phyloP scores from a whole-genome alignment of 805 yeast genomes.

The Pichia eremophila region DNA sequence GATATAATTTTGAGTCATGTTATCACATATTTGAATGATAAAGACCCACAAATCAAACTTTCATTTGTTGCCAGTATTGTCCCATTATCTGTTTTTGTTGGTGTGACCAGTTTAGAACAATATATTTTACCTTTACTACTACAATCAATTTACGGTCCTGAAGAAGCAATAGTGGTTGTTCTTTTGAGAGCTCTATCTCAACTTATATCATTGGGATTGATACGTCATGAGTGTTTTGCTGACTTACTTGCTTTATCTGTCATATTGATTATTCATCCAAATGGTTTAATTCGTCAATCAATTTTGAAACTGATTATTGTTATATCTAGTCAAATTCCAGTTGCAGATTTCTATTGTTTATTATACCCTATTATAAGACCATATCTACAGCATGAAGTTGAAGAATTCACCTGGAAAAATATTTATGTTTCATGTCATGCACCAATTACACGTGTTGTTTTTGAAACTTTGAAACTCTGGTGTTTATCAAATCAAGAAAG shows the following conservation, averaged over 20 bases:
- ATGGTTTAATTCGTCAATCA: constrained; percentile 72
- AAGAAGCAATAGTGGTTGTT: constrained; percentile 67
- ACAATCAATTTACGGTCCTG: constrained; percentile 77
- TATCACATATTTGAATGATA: constrained; percentile 84
- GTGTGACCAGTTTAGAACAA: constrained; percentile 74
- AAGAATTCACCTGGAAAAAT: constrained; percentile 55
- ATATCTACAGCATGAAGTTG: constrained; percentile 67
- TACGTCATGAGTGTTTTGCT: constrained; percentile 42
- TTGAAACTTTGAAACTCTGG: constrained; percentile 62
- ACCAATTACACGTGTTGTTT: constrained; percentile 60
- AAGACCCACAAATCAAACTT: constrained; percentile 54
- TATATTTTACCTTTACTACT: constrained; percentile 77
- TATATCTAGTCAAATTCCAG: constrained; percentile 50
- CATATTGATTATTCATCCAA: constrained; percentile 72
- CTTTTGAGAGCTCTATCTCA: constrained; percentile 55
- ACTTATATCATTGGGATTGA: constrained; percentile 46
- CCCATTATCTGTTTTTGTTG: constrained; percentile 70
- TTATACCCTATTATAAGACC: constrained; percentile 73
- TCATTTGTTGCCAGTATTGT: constrained; percentile 66
- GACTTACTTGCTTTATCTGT: constrained; percentile 43
- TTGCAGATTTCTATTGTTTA: constrained; percentile 78
- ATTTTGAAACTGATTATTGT: constrained; percentile 52
- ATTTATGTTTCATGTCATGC: constrained; percentile 58
- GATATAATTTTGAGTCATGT: constrained; percentile 84
- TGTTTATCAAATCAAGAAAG: constrained; percentile 55